Conservation (phyloP, 1,284 basidiomycete species). For the Exobasidium rhododendri region DNA sequence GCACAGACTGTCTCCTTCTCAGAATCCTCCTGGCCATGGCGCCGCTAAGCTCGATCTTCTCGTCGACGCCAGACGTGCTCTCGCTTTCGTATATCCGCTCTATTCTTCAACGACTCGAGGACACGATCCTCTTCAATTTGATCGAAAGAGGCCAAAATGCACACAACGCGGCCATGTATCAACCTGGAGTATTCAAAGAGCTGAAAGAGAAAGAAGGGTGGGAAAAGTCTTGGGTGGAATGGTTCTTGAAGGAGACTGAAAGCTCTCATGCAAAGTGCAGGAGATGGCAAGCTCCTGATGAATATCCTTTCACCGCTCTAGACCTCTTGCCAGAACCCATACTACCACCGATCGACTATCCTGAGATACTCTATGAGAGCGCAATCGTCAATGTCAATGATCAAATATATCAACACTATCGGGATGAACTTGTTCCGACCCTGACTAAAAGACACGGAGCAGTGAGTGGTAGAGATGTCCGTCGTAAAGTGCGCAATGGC, state of each 20-base stretch:
- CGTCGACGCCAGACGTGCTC: slow-evolving; percentile 59
- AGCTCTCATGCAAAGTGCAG: slow-evolving; percentile 68
- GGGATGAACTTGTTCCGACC: slow-evolving; percentile 72
- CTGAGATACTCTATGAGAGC: slow-evolving; percentile 71
- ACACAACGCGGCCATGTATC: slow-evolving; percentile 86
- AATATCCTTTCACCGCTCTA: slow-evolving; percentile 83
- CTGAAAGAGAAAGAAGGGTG: slow-evolving; percentile 68
- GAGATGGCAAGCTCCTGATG: slow-evolving; percentile 67
- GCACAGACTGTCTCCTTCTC: no score
- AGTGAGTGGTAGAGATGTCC: slow-evolving; percentile 23
- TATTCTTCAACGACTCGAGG: slow-evolving; percentile 84
- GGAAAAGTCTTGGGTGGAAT: slow-evolving; percentile 85
- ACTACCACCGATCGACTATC: slow-evolving; percentile 72
- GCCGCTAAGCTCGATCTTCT: slow-evolving; percentile 4
- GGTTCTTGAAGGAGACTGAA: slow-evolving; percentile 95
- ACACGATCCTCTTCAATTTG: slow-evolving; percentile 89
- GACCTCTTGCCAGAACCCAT: slow-evolving; percentile 77
- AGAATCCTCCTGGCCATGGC: no score
- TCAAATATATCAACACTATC: slow-evolving; percentile 86
- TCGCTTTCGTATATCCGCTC: slow-evolving; percentile 80
- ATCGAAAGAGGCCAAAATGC: slow-evolving; percentile 98
- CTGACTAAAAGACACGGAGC: slow-evolving; percentile 62
- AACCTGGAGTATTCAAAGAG: slow-evolving; percentile 68
- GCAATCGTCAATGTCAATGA: slow-evolving; percentile 86
- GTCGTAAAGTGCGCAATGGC: no score